Percentiles rank a stretch among this genome's conserved stretches.
Conservation (phyloP, 768 basidiomycete genomes). For the Agaricus bisporus region DNA sequence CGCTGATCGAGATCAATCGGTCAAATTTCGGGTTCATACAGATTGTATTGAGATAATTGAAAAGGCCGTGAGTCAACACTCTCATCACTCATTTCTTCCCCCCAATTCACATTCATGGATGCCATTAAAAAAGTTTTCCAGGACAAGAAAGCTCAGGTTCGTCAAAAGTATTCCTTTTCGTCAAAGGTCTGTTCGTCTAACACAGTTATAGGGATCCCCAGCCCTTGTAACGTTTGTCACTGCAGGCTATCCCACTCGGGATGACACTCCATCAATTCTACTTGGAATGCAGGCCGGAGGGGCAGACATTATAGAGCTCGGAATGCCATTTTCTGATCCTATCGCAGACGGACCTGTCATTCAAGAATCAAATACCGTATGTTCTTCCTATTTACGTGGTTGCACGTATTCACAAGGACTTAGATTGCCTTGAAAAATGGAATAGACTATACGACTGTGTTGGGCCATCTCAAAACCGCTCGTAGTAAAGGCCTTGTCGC, state of each 20-base stretch:
- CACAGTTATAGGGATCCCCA: constrained; percentile 38
- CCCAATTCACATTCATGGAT: constrained; percentile 44
- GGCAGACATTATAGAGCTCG: constrained; percentile 91
- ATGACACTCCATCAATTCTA: constrained; percentile 82
- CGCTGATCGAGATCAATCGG: background rate
- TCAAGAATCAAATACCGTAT: constrained; percentile 88
- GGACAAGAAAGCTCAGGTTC: constrained; percentile 52
- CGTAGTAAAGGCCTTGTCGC: constrained; percentile 74
- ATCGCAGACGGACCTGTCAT: constrained; percentile 94
- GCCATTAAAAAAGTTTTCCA: constrained; percentile 65
- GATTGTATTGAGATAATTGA: constrained; percentile 10
- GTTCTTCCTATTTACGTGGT: constrained; percentile 19
- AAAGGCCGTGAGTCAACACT: constrained; percentile 13
- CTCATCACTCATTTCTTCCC: constrained; percentile 12
- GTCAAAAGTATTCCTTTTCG: background rate
- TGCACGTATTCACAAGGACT: constrained; percentile 5
- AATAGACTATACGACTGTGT: constrained; percentile 70
- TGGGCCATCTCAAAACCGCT: constrained; percentile 73
- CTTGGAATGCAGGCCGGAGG: constrained; percentile 93
- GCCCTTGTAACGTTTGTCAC: constrained; percentile 88
- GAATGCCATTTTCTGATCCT: constrained; percentile 94
- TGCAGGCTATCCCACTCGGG: constrained; percentile 78
- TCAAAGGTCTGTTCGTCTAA: background rate
- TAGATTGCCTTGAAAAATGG: constrained; percentile 83
- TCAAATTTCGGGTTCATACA: background rate